Conservation (phyloP, 2,329 filamentous ascomycete genomes). For the Ophiosphaerella narmari region DNA sequence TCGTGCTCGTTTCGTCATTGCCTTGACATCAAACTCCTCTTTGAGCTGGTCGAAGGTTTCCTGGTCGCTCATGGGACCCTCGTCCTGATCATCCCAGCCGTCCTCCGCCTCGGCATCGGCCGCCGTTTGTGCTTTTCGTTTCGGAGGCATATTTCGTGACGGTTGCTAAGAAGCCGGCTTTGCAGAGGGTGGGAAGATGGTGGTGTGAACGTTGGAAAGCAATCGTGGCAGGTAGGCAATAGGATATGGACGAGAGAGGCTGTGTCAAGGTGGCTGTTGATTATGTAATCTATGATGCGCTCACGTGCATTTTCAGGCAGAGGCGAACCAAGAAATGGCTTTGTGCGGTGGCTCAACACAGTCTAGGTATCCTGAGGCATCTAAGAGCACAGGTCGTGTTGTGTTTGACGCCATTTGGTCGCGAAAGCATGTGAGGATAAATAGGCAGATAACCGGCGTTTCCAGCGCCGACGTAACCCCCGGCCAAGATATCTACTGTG, state of each 20-base stretch:
- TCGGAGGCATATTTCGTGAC: constrained; percentile 46
- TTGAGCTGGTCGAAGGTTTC: constrained; percentile 56
- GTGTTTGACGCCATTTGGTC: constrained; percentile 3
- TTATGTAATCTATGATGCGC: no score
- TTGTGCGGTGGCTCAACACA: no score
- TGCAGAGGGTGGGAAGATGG: not conserved
- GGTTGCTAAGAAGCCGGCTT: not conserved
- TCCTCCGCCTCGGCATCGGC: constrained; percentile 51
- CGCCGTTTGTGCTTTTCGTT: constrained; percentile 51
- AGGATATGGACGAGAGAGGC: not conserved
- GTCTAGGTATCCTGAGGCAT: no score
- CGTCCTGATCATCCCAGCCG: constrained; percentile 60
- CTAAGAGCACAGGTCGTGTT: not conserved
- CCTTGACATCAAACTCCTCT: constrained; percentile 42
- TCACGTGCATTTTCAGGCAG: no score
- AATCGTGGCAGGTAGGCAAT: not conserved
- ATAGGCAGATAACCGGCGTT: constrained; percentile 11
- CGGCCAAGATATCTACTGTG: constrained; percentile 8
- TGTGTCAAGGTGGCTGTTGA: not conserved
- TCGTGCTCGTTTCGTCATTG: constrained; percentile 37
- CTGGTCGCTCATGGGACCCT: constrained; percentile 52
- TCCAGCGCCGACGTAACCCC: constrained; percentile 27
- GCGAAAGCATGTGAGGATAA: constrained; percentile 27
- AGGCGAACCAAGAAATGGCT: no score
- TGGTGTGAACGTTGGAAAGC: not conserved